Evolutionary conservation across 306 rosid genomes (phyloP).

Genomic region (Vigna unguiculata): DNA sequence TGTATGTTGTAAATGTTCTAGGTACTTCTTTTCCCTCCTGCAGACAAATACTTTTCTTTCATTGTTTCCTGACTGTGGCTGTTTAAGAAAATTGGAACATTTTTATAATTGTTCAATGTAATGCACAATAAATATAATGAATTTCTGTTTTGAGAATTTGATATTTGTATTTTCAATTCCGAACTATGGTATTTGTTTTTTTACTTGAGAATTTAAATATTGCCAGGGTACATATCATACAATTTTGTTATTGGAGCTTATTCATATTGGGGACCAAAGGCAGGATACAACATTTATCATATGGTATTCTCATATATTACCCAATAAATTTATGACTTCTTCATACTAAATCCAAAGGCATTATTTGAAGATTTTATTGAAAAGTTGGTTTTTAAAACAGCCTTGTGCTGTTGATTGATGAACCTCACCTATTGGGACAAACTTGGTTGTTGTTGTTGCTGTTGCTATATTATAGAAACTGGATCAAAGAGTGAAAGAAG

Average conservation of each 20-base stretch:
- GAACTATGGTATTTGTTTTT: conserved; percentile 23
- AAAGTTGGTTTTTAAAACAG: conserved; percentile 31
- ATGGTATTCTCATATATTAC: conserved; percentile 63
- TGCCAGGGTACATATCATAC: conserved; percentile 80
- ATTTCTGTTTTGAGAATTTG: conserved; percentile 25
- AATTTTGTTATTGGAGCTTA: conserved; percentile 96
- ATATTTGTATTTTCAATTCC: conserved; percentile 20
- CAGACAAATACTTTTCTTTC: conserved; percentile 20
- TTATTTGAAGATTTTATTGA: conserved; percentile 16
- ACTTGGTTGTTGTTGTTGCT: conserved; percentile 27
- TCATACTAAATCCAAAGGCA: background rate
- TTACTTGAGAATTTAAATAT: conserved; percentile 38
- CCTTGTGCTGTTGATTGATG: conserved; percentile 30
- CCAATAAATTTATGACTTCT: conserved; percentile 18
- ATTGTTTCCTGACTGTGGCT: conserved; percentile 19
- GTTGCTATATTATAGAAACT: background rate
- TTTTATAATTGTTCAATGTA: background rate
- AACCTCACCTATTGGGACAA: conserved; percentile 7
- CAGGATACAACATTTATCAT: conserved; percentile 87
- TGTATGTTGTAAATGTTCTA: conserved; percentile 76
- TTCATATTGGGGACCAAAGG: conserved; percentile 98
- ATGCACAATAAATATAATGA: conserved; percentile 17
- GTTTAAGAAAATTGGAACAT: conserved; percentile 19
- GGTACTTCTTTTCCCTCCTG: conserved; percentile 60
- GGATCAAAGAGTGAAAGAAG: no score